Evolutionary conservation across 202 grass and related monocot genomes (phyloP).

Genomic region (Panicum hallii): DNA sequence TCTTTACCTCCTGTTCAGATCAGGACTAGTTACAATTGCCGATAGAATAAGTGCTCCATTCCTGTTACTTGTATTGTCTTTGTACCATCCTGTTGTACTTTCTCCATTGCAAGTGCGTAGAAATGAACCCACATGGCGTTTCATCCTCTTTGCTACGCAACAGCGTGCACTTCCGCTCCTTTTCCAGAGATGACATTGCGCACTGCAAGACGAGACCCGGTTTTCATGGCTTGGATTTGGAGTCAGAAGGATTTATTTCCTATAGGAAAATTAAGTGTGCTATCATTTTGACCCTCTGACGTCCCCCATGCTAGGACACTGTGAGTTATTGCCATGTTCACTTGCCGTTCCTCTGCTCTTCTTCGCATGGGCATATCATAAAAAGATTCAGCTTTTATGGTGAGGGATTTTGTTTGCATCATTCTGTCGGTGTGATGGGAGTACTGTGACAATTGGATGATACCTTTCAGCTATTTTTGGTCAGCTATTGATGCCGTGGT

Average conservation of each 20-base stretch:
- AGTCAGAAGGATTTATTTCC: conserved; percentile 31
- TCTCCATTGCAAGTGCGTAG: not conserved
- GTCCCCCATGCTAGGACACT: not conserved
- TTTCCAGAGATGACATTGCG: not conserved
- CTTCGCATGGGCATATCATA: conserved; percentile 1
- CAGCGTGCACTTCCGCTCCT: not conserved
- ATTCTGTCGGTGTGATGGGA: conserved; percentile 9
- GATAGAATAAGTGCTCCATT: not conserved
- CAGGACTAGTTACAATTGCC: not conserved
- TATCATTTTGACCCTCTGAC: conserved; percentile 21
- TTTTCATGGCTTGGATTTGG: conserved; percentile 30
- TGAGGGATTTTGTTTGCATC: conserved; percentile 20
- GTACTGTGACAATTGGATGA: conserved; percentile 3
- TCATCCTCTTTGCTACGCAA: conserved; percentile 28
- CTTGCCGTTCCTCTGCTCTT: conserved; percentile 35
- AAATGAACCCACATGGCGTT: conserved; percentile 24
- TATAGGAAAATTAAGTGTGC: not conserved
- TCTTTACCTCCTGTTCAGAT: not conserved
- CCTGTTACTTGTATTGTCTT: not conserved
- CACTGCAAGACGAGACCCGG: not conserved
- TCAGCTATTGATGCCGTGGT: conserved; percentile 6
- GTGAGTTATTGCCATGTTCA: conserved; percentile 38
- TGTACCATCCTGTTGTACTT: conserved; percentile 1
- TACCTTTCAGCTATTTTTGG: conserved; percentile 6
- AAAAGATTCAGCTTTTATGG: conserved; percentile 41